phyloP scores from a whole-genome alignment of 164 flowering plant species.

The Berberis thunbergii region DNA sequence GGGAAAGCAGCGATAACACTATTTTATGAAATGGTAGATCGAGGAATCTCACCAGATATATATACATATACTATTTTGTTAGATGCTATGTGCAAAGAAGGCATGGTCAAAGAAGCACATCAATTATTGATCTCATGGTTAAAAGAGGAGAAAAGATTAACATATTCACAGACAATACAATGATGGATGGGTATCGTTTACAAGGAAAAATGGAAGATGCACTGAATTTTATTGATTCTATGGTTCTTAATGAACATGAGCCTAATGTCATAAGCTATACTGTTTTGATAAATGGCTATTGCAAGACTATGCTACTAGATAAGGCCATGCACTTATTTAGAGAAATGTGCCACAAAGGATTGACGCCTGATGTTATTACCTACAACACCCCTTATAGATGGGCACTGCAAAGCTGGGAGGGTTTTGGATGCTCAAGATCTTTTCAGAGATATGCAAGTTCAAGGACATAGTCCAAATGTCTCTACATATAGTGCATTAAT shows the following conservation, averaged over 20 bases:
- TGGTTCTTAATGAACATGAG: neutral
- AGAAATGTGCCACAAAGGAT: slow-evolving; percentile 9
- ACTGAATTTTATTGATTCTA: neutral
- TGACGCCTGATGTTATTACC: slow-evolving; percentile 7
- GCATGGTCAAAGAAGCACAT: slow-evolving; percentile 6
- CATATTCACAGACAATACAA: neutral
- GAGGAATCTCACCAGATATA: neutral
- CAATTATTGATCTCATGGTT: slow-evolving; percentile 2
- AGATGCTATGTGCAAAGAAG: neutral
- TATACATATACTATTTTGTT: neutral
- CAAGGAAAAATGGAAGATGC: neutral
- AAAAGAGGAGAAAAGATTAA: neutral
- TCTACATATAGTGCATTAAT: neutral
- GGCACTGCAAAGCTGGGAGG: slow-evolving; percentile 6
- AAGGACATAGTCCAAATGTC: slow-evolving; percentile 3
- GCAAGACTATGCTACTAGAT: slow-evolving; percentile 2
- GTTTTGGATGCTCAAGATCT: slow-evolving; percentile 5
- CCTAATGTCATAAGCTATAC: slow-evolving; percentile 7
- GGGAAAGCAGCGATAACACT: neutral
- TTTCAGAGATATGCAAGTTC: slow-evolving; percentile 12
- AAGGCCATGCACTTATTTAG: slow-evolving; percentile 3
- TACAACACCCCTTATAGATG: slow-evolving; percentile 9
- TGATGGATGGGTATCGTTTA: neutral
- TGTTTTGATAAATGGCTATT: slow-evolving; percentile 10
- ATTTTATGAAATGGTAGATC: neutral